Conservation (phyloP, 2,329 filamentous ascomycete genomes). For the Colletotrichum sp. region DNA sequence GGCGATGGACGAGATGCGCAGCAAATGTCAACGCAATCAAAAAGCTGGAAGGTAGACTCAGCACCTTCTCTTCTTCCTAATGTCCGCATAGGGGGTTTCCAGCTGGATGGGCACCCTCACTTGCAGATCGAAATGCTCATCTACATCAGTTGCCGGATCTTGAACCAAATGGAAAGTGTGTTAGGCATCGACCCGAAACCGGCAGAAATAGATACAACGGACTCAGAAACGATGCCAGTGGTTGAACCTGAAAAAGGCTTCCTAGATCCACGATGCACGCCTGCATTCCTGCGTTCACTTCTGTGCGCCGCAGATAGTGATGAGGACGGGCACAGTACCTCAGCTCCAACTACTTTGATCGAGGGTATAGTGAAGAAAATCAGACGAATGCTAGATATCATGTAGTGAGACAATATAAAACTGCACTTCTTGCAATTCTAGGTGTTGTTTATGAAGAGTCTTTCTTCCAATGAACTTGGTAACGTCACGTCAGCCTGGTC, state of each 20-base stretch:
- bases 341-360: background rate
- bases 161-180: background rate
- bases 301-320: background rate
- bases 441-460: rapidly evolving
- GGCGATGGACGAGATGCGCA: rapidly evolving
- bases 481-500: no score
- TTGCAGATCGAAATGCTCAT: background rate
- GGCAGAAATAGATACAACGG: background rate
- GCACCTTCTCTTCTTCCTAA: background rate
- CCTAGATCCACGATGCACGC: background rate
- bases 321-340: background rate
- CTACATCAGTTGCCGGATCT: background rate
- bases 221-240: rapidly evolving
- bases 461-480: no score
- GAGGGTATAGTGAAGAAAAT: background rate
- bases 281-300: background rate
- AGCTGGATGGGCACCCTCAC: background rate
- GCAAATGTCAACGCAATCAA: background rate
- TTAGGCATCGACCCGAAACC: rapidly evolving
- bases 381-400: background rate
- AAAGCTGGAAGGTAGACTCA: rapidly evolving
- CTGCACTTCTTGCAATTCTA: rapidly evolving
- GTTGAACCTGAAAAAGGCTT: rapidly evolving
- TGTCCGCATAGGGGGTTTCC: background rate
- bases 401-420: background rate